Evolutionary conservation across 768 basidiomycete species (phyloP).

Genomic region (Pseudohyphozyma bogoriensis): DNA sequence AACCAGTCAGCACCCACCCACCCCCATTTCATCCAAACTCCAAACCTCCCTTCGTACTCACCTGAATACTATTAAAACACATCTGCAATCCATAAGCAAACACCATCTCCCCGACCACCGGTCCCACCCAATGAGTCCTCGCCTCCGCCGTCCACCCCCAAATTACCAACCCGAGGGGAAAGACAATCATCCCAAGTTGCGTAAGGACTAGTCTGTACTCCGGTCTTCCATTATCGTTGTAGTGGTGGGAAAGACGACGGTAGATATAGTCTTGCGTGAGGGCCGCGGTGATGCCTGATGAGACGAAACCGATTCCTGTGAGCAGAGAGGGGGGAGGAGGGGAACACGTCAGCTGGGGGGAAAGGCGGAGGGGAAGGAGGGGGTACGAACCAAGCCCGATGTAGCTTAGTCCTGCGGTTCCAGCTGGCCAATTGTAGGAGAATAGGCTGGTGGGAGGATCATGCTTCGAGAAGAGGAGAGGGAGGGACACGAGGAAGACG

Average conservation of each 20-base stretch:
- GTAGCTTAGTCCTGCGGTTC: background rate
- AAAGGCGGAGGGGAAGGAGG: background rate
- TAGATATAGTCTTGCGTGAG: background rate
- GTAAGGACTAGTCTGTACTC: conserved; percentile 14
- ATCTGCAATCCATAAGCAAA: conserved; percentile 1
- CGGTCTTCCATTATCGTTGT: background rate
- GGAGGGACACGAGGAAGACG: conserved; percentile 4
- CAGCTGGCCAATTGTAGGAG: conserved; percentile 2
- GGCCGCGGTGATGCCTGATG: background rate
- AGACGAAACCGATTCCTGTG: conserved; percentile 8
- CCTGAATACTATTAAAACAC: background rate
- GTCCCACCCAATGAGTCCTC: background rate
- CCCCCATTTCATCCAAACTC: too few species aligned
- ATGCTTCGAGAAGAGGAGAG: conserved; percentile 2
- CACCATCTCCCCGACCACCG: background rate
- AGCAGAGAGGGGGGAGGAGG: too few species aligned
- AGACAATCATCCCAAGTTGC: conserved; percentile 9
- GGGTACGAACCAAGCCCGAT: background rate
- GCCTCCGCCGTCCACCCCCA: conserved; percentile 10
- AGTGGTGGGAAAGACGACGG: background rate
- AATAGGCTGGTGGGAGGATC: background rate
- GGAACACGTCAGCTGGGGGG: background rate
- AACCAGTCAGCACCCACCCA: too few species aligned
- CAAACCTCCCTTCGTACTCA: too few species aligned
- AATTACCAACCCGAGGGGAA: conserved; percentile 2